These are phyloP conservation scores for Sordaria brevicollis DNA, from an alignment of 495 filamentous ascomycete genomes.

Conservation along the genomic window DNA sequence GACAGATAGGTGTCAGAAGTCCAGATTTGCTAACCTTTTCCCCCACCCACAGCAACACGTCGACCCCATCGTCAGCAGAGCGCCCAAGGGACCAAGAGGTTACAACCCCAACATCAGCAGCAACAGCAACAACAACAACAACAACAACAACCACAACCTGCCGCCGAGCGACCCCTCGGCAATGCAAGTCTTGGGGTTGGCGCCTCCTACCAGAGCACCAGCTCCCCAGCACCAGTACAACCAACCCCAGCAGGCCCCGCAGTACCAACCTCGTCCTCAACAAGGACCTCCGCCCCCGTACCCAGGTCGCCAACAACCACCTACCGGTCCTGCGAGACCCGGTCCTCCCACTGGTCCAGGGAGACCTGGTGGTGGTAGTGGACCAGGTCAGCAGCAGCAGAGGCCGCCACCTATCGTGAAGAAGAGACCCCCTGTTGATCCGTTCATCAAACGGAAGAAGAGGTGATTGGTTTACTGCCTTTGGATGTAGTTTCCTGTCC, in stretches of 20 bases:
- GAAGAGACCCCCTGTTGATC: constrained; percentile 27
- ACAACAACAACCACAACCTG: background rate
- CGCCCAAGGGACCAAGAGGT: constrained; percentile 1
- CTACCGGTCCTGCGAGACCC: background rate
- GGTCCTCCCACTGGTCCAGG: background rate
- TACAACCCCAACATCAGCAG: background rate
- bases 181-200: constrained; percentile 21
- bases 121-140: background rate
- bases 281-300: constrained; percentile 11
- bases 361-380: background rate
- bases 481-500: too few species aligned
- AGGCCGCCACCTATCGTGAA: constrained; percentile 13
- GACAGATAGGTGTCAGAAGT: background rate
- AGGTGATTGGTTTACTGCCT: constrained; percentile 1
- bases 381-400: background rate
- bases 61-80: background rate
- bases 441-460: constrained; percentile 34
- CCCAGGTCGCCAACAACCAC: background rate
- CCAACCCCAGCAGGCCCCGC: background rate
- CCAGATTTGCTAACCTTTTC: background rate
- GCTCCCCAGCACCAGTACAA: background rate
- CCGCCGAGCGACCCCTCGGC: constrained; percentile 17
- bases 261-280: background rate
- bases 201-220: constrained; percentile 7
- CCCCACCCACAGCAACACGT: background rate